A percentile compares a stretch with the other conserved stretches of the same genome.
Conservation (phyloP, 306 rosid species). For the Quercus cerris region DNA sequence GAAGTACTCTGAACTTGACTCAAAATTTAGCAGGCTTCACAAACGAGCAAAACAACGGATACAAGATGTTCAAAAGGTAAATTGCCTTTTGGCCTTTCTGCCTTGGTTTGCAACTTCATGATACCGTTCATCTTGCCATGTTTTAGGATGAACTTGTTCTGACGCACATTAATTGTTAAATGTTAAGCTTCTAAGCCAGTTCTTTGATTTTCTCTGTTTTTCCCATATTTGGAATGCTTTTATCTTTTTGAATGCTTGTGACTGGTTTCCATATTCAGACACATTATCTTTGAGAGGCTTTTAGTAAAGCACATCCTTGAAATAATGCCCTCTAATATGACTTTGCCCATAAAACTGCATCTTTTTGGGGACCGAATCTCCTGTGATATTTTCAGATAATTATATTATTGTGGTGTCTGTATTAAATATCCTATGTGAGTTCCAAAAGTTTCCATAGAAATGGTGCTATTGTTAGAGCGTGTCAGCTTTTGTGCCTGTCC, state of each 20-base stretch:
- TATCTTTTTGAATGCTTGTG: background rate
- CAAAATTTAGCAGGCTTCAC: slow-evolving; percentile 87
- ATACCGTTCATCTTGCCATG: slow-evolving; percentile 7
- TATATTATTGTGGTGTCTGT: background rate
- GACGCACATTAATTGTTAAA: background rate
- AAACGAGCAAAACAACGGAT: slow-evolving; percentile 98
- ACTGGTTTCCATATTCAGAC: background rate
- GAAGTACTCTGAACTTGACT: slow-evolving; percentile 89
- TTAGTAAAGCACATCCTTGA: slow-evolving; percentile 14
- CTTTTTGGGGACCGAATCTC: background rate
- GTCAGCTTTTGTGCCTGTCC: background rate
- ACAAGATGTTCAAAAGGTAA: slow-evolving; percentile 94
- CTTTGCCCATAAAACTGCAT: background rate
- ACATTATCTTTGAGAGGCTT: slow-evolving; percentile 2
- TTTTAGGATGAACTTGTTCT: slow-evolving; percentile 17
- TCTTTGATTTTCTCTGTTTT: background rate
- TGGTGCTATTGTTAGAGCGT: background rate
- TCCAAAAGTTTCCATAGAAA: background rate
- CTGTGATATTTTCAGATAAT: background rate
- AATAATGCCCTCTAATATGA: too few species aligned
- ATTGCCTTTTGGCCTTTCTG: slow-evolving; percentile 14
- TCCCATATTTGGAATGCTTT: background rate
- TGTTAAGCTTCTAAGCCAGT: background rate
- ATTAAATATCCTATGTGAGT: background rate
- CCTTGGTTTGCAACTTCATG: slow-evolving; percentile 2